These are phyloP conservation scores for Clonostachys sp. DNA, from an alignment of 2,329 filamentous ascomycete species.

Conservation along the genomic window DNA sequence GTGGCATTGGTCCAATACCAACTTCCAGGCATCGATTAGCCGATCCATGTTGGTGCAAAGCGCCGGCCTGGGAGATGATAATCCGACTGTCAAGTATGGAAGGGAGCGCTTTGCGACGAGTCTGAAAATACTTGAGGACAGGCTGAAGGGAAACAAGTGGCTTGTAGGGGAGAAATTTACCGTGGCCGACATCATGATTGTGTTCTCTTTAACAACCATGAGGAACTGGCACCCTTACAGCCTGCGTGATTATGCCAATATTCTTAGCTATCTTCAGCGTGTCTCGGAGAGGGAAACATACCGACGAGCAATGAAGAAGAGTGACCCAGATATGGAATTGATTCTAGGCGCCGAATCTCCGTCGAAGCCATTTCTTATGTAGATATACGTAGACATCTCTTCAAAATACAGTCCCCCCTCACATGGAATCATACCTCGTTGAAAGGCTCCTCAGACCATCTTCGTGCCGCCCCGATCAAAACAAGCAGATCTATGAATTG, in stretches of 20 bases:
- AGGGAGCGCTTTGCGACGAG: slow-evolving; percentile 24
- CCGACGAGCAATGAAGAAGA: slow-evolving; percentile 38
- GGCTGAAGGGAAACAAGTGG: slow-evolving; percentile 42
- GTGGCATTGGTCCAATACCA: slow-evolving; percentile 53
- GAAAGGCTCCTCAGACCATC: too few relatives aligned
- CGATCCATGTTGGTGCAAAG: slow-evolving; percentile 23
- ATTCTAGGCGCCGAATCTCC: slow-evolving; percentile 14
- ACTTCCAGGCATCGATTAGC: slow-evolving; percentile 29
- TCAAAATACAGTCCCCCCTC: too few relatives aligned
- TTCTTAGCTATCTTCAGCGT: slow-evolving; percentile 40
- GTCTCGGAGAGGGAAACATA: slow-evolving; percentile 39
- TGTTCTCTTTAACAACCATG: slow-evolving; percentile 58
- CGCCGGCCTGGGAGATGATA: slow-evolving; percentile 6
- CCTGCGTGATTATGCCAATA: slow-evolving; percentile 30
- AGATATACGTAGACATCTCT: too few relatives aligned
- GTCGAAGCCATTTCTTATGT: too few relatives aligned
- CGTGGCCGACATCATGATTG: slow-evolving; percentile 60
- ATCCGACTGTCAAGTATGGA: slow-evolving; percentile 18
- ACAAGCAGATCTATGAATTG: too few relatives aligned
- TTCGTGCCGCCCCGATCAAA: too few relatives aligned
- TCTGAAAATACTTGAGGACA: slow-evolving; percentile 45
- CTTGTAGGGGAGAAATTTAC: slow-evolving; percentile 59
- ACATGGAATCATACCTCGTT: too few relatives aligned
- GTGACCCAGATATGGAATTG: slow-evolving; percentile 38
- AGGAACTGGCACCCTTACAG: slow-evolving; percentile 42